A percentile compares a stretch with the other conserved stretches of the same genome.
These are phyloP conservation scores for Vaccinium macrocarpon DNA, from an alignment of 148 eudicot species.

Conservation along the genomic window DNA sequence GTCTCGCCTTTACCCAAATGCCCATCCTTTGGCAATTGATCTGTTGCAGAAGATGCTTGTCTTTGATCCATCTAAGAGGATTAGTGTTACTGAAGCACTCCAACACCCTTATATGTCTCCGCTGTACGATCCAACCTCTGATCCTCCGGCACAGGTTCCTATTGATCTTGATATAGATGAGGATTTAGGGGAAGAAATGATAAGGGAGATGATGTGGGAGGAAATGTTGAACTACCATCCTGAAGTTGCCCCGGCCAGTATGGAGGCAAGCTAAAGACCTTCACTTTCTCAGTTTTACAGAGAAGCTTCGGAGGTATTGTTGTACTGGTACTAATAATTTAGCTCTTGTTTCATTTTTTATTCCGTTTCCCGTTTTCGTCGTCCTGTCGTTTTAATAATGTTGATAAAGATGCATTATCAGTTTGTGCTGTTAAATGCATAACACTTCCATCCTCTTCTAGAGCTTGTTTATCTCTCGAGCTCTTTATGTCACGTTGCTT, in stretches of 20 bases:
- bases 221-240: conserved; percentile 72
- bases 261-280: conserved; percentile 23
- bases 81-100: conserved; percentile 64
- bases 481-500: background rate
- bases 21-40: conserved; percentile 68
- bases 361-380: background rate
- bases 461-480: background rate
- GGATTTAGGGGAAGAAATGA: conserved; percentile 62
- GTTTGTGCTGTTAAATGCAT: conserved; percentile 19
- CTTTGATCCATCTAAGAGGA: conserved; percentile 71
- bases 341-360: background rate
- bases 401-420: conserved; percentile 5
- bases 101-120: conserved; percentile 71
- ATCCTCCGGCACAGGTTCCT: conserved; percentile 63
- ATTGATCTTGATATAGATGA: conserved; percentile 64
- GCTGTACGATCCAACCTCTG: conserved; percentile 45
- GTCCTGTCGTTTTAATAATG: conserved; percentile 1
- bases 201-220: conserved; percentile 64
- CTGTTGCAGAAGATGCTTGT: conserved; percentile 65
- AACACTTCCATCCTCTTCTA: background rate
- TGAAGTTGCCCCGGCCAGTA: conserved; percentile 30
- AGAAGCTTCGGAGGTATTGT: background rate
- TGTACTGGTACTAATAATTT: background rate
- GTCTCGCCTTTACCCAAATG: conserved; percentile 58
- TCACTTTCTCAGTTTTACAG: conserved; percentile 14